Evolutionary conservation across 2,329 filamentous ascomycete genomes (phyloP).

Genomic region (Aureobasidium lini): DNA sequence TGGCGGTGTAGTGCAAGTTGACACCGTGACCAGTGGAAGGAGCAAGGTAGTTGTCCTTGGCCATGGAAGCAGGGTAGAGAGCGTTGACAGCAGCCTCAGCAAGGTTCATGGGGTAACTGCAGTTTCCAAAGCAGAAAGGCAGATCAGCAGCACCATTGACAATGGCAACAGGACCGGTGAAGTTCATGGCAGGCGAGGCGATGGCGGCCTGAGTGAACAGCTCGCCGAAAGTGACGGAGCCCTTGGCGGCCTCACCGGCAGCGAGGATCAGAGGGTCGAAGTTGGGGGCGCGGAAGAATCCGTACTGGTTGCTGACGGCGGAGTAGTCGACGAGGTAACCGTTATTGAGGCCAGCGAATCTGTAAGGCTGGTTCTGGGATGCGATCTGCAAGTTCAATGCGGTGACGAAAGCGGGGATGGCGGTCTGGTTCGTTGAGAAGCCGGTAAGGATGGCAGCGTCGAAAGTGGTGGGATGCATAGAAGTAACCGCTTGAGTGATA

Average conservation of each 20-base stretch:
- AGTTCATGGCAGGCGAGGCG: slow-evolving; percentile 17
- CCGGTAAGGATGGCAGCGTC: slow-evolving; percentile 34
- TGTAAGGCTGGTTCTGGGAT: slow-evolving; percentile 21
- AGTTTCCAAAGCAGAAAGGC: slow-evolving; percentile 27
- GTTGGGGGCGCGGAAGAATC: slow-evolving; percentile 25
- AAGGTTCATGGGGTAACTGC: slow-evolving; percentile 21
- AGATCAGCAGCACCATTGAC: slow-evolving; percentile 25
- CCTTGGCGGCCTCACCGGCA: slow-evolving; percentile 24
- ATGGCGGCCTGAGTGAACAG: slow-evolving; percentile 21
- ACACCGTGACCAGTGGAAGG: slow-evolving; percentile 24
- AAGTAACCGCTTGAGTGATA: slow-evolving; percentile 46
- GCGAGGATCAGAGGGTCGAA: slow-evolving; percentile 24
- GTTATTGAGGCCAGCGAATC: slow-evolving; percentile 23
- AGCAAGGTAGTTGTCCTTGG: slow-evolving; percentile 21
- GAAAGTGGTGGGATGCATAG: slow-evolving; percentile 45
- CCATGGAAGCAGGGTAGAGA: slow-evolving; percentile 19
- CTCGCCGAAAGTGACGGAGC: slow-evolving; percentile 26
- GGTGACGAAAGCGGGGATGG: slow-evolving; percentile 20
- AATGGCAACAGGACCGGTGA: slow-evolving; percentile 23
- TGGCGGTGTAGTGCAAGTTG: slow-evolving; percentile 27
- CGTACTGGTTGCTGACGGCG: slow-evolving; percentile 23
- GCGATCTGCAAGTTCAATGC: slow-evolving; percentile 26
- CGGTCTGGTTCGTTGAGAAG: slow-evolving; percentile 24
- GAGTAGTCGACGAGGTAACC: slow-evolving; percentile 24
- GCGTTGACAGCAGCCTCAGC: slow-evolving; percentile 18